Percentiles rank a stretch among this genome's conserved stretches.
Conservation (phyloP, 2,329 filamentous ascomycete genomes). For the Aspergillus fumigatus region DNA sequence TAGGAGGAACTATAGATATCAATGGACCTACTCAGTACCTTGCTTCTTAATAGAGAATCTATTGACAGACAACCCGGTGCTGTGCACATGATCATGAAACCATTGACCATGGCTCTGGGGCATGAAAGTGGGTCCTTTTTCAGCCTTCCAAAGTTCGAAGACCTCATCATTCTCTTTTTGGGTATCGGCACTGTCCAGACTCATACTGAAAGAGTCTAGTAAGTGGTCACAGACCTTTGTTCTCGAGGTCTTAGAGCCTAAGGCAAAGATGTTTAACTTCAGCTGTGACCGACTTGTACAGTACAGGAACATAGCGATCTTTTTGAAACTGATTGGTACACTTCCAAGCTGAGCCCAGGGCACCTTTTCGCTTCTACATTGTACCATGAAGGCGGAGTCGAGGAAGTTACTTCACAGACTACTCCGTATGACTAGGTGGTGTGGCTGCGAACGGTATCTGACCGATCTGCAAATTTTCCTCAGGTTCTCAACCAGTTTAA, state of each 20-base stretch:
- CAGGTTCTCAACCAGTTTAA: neutral
- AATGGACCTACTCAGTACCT: neutral
- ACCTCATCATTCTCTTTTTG: conserved; percentile 2
- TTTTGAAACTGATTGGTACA: too few relatives aligned
- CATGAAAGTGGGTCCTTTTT: neutral
- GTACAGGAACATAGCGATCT: neutral
- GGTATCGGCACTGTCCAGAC: neutral
- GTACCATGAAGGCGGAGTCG: conserved; percentile 8
- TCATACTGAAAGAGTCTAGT: neutral
- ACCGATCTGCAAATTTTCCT: conserved; percentile 19
- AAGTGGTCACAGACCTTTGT: neutral
- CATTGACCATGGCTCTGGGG: conserved; percentile 1
- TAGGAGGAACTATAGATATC: neutral
- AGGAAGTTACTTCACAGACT: conserved; percentile 6
- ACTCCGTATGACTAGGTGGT: too few relatives aligned
- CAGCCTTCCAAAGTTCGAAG: neutral
- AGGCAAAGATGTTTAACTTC: too few relatives aligned
- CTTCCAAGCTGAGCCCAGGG: neutral
- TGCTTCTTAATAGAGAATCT: neutral
- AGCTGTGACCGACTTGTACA: neutral
- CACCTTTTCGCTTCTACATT: too few relatives aligned
- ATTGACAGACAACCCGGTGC: neutral
- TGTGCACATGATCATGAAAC: neutral
- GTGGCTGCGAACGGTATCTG: conserved; percentile 16
- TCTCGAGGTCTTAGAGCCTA: neutral